Evolutionary conservation across 768 basidiomycete species (phyloP).

Genomic region (Psilocybe subaeruginosa): DNA sequence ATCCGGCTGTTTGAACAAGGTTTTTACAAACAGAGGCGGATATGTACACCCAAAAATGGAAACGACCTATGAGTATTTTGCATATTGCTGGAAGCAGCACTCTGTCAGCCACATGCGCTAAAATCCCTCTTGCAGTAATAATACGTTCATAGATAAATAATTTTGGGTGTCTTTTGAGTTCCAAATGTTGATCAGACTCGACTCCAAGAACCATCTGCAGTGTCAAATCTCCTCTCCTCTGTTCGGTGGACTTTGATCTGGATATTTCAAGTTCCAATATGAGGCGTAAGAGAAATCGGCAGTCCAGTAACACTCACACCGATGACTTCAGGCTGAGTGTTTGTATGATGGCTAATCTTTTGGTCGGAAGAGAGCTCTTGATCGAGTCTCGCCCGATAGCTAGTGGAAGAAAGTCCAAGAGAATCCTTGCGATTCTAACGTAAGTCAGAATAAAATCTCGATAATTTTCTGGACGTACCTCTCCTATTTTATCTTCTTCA

Average conservation of each 20-base stretch:
- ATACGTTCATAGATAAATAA: background rate
- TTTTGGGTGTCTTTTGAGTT: background rate
- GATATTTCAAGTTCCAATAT: background rate
- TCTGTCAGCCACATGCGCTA: too few species aligned
- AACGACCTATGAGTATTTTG: too few species aligned
- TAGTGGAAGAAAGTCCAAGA: background rate
- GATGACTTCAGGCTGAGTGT: background rate
- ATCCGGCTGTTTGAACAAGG: too few species aligned
- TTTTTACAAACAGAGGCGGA: too few species aligned
- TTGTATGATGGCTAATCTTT: background rate
- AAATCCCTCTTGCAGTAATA: too few species aligned
- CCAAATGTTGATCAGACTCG: background rate
- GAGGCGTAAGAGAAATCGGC: background rate
- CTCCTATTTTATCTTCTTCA: background rate
- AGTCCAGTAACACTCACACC: background rate
- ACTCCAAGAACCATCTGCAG: background rate
- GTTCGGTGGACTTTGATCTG: slow-evolving; percentile 4
- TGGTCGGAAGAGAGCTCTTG: background rate
- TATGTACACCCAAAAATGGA: too few species aligned
- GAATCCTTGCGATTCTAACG: background rate
- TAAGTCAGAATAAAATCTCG: background rate
- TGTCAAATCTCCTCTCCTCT: slow-evolving; percentile 3
- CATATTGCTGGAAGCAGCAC: too few species aligned
- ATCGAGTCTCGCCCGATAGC: background rate
- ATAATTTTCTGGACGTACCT: background rate